phyloP scores from a whole-genome alignment of 306 rosid species.

The Senna siamea region DNA sequence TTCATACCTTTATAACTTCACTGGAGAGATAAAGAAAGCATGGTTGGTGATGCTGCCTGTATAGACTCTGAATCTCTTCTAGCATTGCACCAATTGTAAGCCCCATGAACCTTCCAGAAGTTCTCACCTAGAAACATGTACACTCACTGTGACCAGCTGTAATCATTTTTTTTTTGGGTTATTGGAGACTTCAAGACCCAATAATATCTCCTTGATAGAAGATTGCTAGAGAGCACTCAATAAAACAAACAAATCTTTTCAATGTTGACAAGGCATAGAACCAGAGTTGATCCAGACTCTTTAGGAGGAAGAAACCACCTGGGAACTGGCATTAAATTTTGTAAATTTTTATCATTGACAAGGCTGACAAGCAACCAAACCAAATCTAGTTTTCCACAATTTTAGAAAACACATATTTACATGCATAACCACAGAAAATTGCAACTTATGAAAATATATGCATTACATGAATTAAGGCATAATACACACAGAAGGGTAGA shows the following conservation, averaged over 20 bases:
- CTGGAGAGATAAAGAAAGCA: conserved; percentile 99
- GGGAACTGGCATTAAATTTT: conserved; percentile 46
- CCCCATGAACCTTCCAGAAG: conserved; percentile 97
- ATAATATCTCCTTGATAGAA: conserved; percentile 33
- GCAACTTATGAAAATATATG: conserved; percentile 14
- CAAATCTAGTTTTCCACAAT: conserved; percentile 32
- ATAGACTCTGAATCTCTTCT: conserved; percentile 93
- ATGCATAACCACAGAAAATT: conserved; percentile 18
- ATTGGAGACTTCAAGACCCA: conserved; percentile 35
- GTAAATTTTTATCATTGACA: conserved; percentile 40
- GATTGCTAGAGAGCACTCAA: conserved; percentile 49
- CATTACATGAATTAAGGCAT: conserved; percentile 1
- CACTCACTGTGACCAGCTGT: conserved; percentile 32
- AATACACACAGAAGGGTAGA: conserved; percentile 20
- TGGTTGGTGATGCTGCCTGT: conserved; percentile 92
- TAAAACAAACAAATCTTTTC: conserved; percentile 45
- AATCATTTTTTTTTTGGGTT: conserved; percentile 11
- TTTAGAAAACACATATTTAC: conserved; percentile 5
- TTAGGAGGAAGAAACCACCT: conserved; percentile 45
- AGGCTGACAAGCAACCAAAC: conserved; percentile 43
- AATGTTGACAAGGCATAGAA: conserved; percentile 43
- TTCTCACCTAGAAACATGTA: conserved; percentile 83
- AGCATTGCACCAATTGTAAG: conserved; percentile 95
- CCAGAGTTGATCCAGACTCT: conserved; percentile 47
- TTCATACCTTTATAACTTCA: conserved; percentile 94